Evolutionary conservation across 768 basidiomycete species (phyloP).

Genomic region (Termitomyces sp.): DNA sequence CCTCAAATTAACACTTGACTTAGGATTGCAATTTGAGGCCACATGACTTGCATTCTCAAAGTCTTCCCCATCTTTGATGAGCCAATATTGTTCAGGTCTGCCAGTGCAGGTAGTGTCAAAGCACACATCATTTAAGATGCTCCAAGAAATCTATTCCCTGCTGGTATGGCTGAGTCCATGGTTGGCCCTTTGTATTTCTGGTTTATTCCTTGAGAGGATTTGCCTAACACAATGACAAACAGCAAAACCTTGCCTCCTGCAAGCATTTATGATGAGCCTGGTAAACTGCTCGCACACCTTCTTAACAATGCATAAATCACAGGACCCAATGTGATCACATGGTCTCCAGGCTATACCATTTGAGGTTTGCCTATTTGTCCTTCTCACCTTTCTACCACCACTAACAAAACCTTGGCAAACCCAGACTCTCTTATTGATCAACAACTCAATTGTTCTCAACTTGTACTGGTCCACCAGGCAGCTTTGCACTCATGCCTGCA

Average conservation of each 20-base stretch:
- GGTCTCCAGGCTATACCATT: constrained; percentile 43
- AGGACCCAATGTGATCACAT: constrained; percentile 32
- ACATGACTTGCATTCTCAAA: background rate
- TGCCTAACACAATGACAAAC: background rate
- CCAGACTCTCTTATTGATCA: constrained; percentile 44
- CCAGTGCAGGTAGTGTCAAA: constrained; percentile 46
- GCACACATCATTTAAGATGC: constrained; percentile 42
- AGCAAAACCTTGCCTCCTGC: constrained; percentile 48
- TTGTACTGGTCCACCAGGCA: constrained; percentile 44
- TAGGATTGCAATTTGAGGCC: constrained; percentile 53
- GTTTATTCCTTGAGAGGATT: background rate
- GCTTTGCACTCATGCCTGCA: constrained; percentile 39
- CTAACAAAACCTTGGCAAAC: too few relatives aligned
- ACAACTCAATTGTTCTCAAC: constrained; percentile 42
- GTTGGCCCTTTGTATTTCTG: constrained; percentile 48
- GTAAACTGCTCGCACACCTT: constrained; percentile 43
- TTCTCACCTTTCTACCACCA: background rate
- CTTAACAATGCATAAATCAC: constrained; percentile 38
- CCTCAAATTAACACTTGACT: background rate
- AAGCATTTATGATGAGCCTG: constrained; percentile 44
- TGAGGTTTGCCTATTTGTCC: constrained; percentile 21
- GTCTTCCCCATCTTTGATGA: background rate
- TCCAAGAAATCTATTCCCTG: constrained; percentile 35
- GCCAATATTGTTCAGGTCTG: constrained; percentile 30
- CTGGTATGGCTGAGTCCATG: constrained; percentile 47